Conservation (phyloP, 352 stramenopile species). For the Pythium chondricola region DNA sequence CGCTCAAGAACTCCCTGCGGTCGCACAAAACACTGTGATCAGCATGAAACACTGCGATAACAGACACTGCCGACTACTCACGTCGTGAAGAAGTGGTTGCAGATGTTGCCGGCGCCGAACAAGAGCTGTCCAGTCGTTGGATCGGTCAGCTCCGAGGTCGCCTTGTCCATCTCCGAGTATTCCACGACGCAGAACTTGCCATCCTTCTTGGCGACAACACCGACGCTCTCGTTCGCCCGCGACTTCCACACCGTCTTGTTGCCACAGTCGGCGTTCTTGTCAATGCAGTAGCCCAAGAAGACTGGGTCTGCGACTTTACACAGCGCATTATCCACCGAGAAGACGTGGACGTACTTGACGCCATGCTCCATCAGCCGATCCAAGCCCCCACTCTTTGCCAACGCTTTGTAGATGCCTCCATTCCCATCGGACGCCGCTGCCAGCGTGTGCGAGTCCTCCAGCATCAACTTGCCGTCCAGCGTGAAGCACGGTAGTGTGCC, state of each 20-base stretch:
- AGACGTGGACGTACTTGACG: conserved; percentile 95
- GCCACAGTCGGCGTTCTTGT: conserved; percentile 89
- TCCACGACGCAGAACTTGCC: conserved; percentile 92
- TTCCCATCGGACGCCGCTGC: conserved; percentile 97
- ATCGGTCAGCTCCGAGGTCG: conserved; percentile 54
- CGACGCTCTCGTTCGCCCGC: conserved; percentile 90
- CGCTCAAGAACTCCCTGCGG: conserved; percentile 60
- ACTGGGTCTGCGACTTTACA: conserved; percentile 92
- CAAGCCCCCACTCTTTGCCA: conserved; percentile 88
- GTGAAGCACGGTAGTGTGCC: conserved; percentile 95
- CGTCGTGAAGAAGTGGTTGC: conserved; percentile 91
- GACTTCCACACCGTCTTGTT: conserved; percentile 97
- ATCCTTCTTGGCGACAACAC: conserved; percentile 80
- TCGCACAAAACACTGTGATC: not conserved
- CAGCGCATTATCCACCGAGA: conserved; percentile 98
- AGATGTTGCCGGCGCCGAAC: conserved; percentile 97
- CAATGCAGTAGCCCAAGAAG: conserved; percentile 96
- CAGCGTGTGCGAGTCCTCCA: conserved; percentile 81
- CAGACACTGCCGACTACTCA: conserved; percentile 3
- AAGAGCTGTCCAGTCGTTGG: conserved; percentile 74
- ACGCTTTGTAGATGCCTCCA: conserved; percentile 93
- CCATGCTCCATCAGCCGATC: conserved; percentile 73
- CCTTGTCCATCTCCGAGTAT: conserved; percentile 94
- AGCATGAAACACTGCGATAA: not conserved
- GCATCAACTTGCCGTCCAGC: conserved; percentile 93